Evolutionary conservation across 148 eudicot genomes (phyloP), one percentile per base, ranked within the genome.

Genomic region (Arctostaphylos glauca): DNA sequence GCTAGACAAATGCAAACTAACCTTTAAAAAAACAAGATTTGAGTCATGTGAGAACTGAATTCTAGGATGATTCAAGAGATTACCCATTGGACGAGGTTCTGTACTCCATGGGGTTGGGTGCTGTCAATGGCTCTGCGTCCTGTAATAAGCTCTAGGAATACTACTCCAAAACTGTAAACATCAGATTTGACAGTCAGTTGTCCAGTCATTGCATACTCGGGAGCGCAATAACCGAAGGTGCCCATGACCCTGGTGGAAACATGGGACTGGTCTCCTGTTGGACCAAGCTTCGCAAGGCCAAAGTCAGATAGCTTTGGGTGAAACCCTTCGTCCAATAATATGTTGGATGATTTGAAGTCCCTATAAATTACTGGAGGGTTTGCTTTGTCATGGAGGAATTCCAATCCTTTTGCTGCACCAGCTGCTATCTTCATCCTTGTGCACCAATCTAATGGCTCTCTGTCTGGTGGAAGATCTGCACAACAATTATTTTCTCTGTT

Each of bases 171-270:
- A 41, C 81, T 83, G 14, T 83, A 83, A 83, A 83, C 85, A 83
- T 83, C 85, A 9, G 85, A 83, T 54, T 83, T 83, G 3, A 83
- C 85, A 18, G 85, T 83, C 59, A 83, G 54, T 52, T 83, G 85
- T 43, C 85, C 85, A 1, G 81, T 83, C 85, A 83, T 83, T 5
- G 84, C 84, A 59, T 82, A 82, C 72, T 82, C 84, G 0, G 84
- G 84, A 21, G 85, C 85, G 54, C 85, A 83, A 47, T 83, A 83
- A 41, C 85, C 85, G 53, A 78, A 79, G n/a, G 85, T 83, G 5
- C 85, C 85, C 85, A 83, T 83, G 12, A 83, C 82, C 77, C 85
- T 54, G 62, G 85, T 83, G 23, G 85, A 83, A 70, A 83, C 85
- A 78, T 83, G 85, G 7, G 85, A 83, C 67, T 83, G 73, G 66